Percentiles rank a stretch among this genome's conserved stretches.
Evolutionary conservation across 2,329 filamentous ascomycete genomes (phyloP).

Genomic region (Verticillium tricorpus): DNA sequence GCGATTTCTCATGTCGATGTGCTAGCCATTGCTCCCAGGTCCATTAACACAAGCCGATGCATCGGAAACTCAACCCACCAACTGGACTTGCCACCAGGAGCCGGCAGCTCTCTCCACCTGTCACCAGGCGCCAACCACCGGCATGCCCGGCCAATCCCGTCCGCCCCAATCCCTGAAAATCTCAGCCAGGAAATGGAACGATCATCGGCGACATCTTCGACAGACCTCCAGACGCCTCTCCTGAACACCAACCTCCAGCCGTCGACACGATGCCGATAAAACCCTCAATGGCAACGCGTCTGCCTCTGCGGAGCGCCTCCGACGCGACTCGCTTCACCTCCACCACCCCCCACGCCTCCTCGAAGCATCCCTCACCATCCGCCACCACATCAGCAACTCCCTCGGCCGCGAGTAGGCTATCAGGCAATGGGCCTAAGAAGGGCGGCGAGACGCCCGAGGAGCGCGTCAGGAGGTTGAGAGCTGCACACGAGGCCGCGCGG

Average conservation of each 20-base stretch:
- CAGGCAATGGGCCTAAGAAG: conserved; percentile 13
- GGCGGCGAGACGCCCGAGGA: conserved; percentile 61
- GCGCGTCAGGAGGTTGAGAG: conserved; percentile 63
- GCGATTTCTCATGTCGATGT: no score
- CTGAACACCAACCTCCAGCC: neutral
- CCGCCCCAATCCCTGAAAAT: neutral
- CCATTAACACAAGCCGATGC: no score
- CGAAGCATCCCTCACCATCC: conserved; percentile 41
- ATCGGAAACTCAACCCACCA: no score
- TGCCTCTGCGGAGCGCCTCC: conserved; percentile 62
- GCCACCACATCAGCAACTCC: conserved; percentile 20
- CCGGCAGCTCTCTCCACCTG: neutral
- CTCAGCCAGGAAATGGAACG: neutral
- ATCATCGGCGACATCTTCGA: neutral
- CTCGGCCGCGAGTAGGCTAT: conserved; percentile 9
- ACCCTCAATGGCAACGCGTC: conserved; percentile 33
- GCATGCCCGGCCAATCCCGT: neutral
- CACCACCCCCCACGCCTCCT: conserved; percentile 57
- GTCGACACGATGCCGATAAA: neutral
- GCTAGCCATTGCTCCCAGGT: no score
- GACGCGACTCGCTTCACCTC: conserved; percentile 71
- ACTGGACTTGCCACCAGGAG: no score
- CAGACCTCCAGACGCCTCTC: neutral
- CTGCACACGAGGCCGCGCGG: conserved; percentile 63
- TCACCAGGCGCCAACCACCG: neutral